Evolutionary conservation across 805 yeast genomes (phyloP), one percentile per base, ranked within the genome.

Genomic region (Saturnispora diversa): DNA sequence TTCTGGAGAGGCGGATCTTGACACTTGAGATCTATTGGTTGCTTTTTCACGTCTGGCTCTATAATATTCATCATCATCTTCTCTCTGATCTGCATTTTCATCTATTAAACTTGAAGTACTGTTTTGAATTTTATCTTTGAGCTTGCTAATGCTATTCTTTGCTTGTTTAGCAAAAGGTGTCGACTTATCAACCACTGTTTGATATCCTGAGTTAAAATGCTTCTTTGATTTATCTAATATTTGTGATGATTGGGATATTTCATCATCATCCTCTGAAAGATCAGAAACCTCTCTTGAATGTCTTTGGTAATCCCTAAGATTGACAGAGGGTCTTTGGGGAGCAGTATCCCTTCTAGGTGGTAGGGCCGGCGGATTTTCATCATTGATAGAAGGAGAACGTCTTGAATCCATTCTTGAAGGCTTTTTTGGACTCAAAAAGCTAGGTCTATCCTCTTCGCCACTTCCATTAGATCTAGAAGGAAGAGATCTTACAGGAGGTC

Each of bases 151-250:
- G 8, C 44, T 40, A 7, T 32, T 34, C 26, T 42, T 36, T 17
- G 48, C 46, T 15, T 45, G 44, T 16, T 37, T 33, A 6, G 48
- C 42, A n/a, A 33, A 36, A 6, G 50, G 47, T 3, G 37, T 31
- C 0, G 50, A 42, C 17, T 36, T 45, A 26, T 43, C 49, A n/a
- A 31, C 39, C 5, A 44, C 47, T 5, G 33, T 19, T 17, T 39
- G n/a, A 12, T 30, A 44, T 20, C 50, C 47, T 6, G 40, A 35
- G 16, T 39, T 46, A 13, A 42, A 41, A 22, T 41, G 41, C 17
- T 32, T 28, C 27, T 39, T 45, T 13, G 48, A 49, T 21, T 27
- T 28, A 15, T 22, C 35, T 6, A 44, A 30, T 3, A 46, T 27
- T 11, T 36, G 39, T 4, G 50, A 39, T 3, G 50, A 33, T 10